Percentiles rank a stretch among this genome's conserved stretches.
phyloP scores from a whole-genome alignment of 2,329 filamentous ascomycete genomes.

The Calonectria pauciramosa region DNA sequence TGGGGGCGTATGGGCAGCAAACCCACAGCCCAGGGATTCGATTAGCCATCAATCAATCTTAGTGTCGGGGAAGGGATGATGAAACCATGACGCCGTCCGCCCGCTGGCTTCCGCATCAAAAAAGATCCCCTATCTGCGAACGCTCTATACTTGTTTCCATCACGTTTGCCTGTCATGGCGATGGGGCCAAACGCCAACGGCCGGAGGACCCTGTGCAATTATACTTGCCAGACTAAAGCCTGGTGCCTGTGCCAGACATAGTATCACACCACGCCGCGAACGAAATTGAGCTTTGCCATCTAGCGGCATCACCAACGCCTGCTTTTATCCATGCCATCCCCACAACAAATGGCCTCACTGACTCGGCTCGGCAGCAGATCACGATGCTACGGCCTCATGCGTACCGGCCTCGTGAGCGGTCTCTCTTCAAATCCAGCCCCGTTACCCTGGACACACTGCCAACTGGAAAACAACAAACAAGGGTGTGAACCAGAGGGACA shows the following conservation, averaged over 20 bases:
- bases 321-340: constrained; percentile 20
- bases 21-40: constrained; percentile 14
- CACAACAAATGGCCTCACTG: constrained; percentile 20
- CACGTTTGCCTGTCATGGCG: neutral
- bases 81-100: constrained; percentile 22
- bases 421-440: neutral
- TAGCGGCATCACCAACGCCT: constrained; percentile 16
- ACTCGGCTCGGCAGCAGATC: neutral
- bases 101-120: constrained; percentile 1
- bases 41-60: constrained; percentile 15
- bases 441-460: neutral
- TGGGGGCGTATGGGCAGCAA: constrained; percentile 19
- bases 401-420: neutral
- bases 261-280: constrained; percentile 17
- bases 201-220: neutral
- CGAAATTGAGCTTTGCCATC: constrained; percentile 20
- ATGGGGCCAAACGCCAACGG: neutral
- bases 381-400: neutral
- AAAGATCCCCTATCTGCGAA: neutral
- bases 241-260: constrained; percentile 8
- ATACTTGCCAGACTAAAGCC: neutral
- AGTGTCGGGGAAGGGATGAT: constrained; percentile 18
- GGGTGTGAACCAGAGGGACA: neutral
- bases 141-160: neutral
- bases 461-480: constrained; percentile 1